phyloP scores from a whole-genome alignment of 495 filamentous ascomycete species.

The Penicillium salamii region DNA sequence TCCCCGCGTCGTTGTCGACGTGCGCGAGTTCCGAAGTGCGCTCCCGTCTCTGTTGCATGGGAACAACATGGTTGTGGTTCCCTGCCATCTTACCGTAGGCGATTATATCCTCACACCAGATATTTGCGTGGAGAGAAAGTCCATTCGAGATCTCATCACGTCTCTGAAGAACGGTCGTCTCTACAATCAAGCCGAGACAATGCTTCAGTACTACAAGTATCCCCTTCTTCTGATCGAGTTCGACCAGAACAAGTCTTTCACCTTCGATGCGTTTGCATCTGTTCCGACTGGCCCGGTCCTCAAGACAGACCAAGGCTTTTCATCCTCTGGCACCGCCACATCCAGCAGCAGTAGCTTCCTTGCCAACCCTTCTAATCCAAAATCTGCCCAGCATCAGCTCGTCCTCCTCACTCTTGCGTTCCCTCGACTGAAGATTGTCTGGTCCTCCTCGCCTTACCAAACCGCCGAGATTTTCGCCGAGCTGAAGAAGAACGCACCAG shows the following conservation, averaged over 20 bases:
- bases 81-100: slow-evolving; percentile 93
- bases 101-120: slow-evolving; percentile 90
- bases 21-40: slow-evolving; percentile 91
- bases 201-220: slow-evolving; percentile 87
- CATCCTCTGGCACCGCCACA: slow-evolving; percentile 56
- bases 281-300: slow-evolving; percentile 36
- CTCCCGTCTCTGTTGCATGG: slow-evolving; percentile 90
- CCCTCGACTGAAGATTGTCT: slow-evolving; percentile 83
- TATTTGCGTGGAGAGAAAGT: slow-evolving; percentile 94
- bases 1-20: slow-evolving; percentile 91
- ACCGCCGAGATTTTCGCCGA: slow-evolving; percentile 96
- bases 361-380: slow-evolving; percentile 45
- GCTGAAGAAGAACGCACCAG: slow-evolving; percentile 80
- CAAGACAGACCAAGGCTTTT: slow-evolving; percentile 60
- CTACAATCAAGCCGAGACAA: slow-evolving; percentile 88
- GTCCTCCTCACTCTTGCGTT: slow-evolving; percentile 93
- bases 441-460: slow-evolving; percentile 91
- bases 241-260: slow-evolving; percentile 95
- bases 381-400: slow-evolving; percentile 86
- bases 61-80: slow-evolving; percentile 77
- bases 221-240: slow-evolving; percentile 97
- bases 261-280: slow-evolving; percentile 81
- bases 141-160: slow-evolving; percentile 81
- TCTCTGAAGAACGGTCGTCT: slow-evolving; percentile 89
- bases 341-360: slow-evolving; percentile 42